Evolutionary conservation across 2,329 filamentous ascomycete species (phyloP).

Genomic region (Phoma sp.): DNA sequence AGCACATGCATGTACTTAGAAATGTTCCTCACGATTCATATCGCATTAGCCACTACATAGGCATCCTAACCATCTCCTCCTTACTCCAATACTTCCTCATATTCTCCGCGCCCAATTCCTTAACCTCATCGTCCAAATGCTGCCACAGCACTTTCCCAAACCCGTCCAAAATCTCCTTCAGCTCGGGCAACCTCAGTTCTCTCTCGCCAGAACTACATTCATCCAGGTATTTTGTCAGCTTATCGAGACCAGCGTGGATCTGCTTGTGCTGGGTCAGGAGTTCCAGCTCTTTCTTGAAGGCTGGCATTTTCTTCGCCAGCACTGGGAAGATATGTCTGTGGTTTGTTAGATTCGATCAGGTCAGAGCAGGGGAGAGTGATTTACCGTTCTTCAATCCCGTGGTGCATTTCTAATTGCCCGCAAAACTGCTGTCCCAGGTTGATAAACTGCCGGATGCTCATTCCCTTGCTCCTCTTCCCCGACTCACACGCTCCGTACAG

Average conservation of each 20-base stretch:
- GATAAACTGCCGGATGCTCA: conserved; percentile 75
- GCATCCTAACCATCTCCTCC: conserved; percentile 73
- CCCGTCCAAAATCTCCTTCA: conserved; percentile 76
- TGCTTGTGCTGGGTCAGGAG: conserved; percentile 76
- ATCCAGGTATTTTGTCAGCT: conserved; percentile 70
- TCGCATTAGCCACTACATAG: conserved; percentile 6
- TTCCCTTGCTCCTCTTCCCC: conserved; percentile 65
- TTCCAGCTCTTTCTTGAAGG: conserved; percentile 72
- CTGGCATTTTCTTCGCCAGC: conserved; percentile 78
- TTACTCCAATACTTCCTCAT: conserved; percentile 84
- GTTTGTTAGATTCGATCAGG: no score
- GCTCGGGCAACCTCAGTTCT: conserved; percentile 62
- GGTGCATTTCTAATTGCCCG: conserved; percentile 75
- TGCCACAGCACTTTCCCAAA: conserved; percentile 82
- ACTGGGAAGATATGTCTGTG: conserved; percentile 74
- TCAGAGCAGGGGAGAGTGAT: no score
- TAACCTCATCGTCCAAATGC: conserved; percentile 86
- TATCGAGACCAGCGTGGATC: conserved; percentile 80
- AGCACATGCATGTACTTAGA: no score
- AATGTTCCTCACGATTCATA: no score
- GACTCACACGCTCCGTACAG: conserved; percentile 71
- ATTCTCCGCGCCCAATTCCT: conserved; percentile 79
- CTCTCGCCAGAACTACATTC: conserved; percentile 68
- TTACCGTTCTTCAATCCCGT: conserved; percentile 77
- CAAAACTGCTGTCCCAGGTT: conserved; percentile 72